Base-by-base conservation (phyloP, 495 filamentous ascomycete genomes). In the Geopyxis carbonaria region DNA sequence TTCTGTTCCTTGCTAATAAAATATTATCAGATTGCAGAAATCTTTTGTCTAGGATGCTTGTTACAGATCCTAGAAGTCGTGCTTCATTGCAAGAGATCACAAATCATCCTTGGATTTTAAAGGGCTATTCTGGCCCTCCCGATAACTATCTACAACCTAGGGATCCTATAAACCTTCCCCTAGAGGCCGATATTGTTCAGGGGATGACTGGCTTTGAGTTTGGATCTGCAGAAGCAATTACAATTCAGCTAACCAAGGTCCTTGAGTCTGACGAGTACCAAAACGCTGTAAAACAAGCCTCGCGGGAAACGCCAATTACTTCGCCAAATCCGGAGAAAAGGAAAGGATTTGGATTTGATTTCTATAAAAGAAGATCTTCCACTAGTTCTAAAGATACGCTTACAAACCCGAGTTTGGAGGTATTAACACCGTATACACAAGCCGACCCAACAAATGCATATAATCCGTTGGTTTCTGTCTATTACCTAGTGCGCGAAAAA, bases 121-220 rank as follows among this genome's bases (percentile, higher is more conserved):
- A 99, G 61, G 85, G 86, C 14, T 94, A 84, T 57, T 74, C 65
- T 45, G 67, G 66, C 3, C 73, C 84, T 25, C 87, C 87, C 13
- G 89, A 99, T 33, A 99, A 94, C 48, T 78, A 78, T 43, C 68
- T 99, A 1, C 83, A 87, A 9, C 58, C 64, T 28, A 76, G 89
- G 21, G 86, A 94, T 46, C 84, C 89, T 22, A 54, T 99, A 20
- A 70, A 78, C 30, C 63, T 93, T 19, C 84, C 91, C 1, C 63
- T 99, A 18, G 87, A 99, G 55, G 65, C 70, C 0, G 72, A 76
- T 30, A 76, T 94, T 10, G 73, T 95, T 38, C 65, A 79, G 40
- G 84, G 81, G 45, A 99, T 99, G 89, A 92, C 80, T 2, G 89
- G 89, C 10, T 99, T 99, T 58, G 91, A 99, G 58, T 99, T 99